phyloP scores from a whole-genome alignment of 2,329 filamentous ascomycete species.

The Ophiostoma australiae region DNA sequence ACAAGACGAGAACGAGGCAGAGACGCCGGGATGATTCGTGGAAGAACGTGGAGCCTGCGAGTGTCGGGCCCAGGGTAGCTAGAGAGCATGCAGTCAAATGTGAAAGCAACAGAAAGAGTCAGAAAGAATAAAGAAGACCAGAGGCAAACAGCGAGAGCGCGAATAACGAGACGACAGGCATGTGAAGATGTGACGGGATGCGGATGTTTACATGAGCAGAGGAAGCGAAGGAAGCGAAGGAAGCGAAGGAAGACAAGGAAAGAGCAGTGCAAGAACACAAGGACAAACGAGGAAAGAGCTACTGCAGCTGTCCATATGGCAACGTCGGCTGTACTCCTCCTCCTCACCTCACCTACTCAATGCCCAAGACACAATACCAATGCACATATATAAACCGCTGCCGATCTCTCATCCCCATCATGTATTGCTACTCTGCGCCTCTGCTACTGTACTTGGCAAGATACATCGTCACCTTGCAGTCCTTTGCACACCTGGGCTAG shows the following conservation, averaged over 20 bases:
- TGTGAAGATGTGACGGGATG: not conserved
- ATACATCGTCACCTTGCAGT: slow-evolving; percentile 6
- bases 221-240: not conserved
- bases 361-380: not conserved
- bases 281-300: not conserved
- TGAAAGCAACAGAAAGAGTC: not conserved
- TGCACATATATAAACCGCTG: slow-evolving; percentile 1
- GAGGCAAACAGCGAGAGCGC: not conserved
- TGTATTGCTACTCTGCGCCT: not conserved
- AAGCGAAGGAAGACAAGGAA: not conserved
- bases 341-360: not conserved
- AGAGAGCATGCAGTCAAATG: not conserved
- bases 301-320: slow-evolving; percentile 4
- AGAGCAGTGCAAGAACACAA: not conserved
- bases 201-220: not conserved
- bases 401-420: not conserved
- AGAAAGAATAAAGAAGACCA: not conserved
- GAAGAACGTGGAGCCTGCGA: not conserved
- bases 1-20: not conserved
- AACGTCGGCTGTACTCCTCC: not conserved
- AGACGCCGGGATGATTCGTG: not conserved
- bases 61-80: not conserved
- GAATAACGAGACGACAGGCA: not conserved
- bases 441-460: not conserved
- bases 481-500: not conserved